Base-by-base conservation (phyloP, 306 rosid genomes). In the Sicyos baderoa region DNA sequence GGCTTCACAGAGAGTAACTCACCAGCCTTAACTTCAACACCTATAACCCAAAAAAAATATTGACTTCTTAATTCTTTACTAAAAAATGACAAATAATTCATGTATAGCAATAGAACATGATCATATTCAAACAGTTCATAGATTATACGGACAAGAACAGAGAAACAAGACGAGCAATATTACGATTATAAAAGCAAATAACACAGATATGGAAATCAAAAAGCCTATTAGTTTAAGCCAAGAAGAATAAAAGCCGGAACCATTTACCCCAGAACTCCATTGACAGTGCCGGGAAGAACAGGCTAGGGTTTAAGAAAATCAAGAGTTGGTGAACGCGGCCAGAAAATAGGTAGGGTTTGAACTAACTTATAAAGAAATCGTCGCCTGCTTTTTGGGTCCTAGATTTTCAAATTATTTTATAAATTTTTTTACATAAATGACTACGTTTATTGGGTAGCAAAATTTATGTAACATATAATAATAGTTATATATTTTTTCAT, bases 11-110 rank as follows among this genome's bases (percentile, higher is more conserved):
- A 81, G 11, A 84, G 68, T 19, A 81, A 56, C 77, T 85, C 86
- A 21, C 99, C 99, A 55, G 86, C 84, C 82, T 86, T 90, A 27
- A 94, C 95, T 82, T 94, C 99, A 64, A 86, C 87, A 77, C 99
- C 99, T 94, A 55, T 12, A 67, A 42, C 0, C 49, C 50, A 32
- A 32, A 74, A 40, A 5, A 4, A 3, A 42, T 7, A 40, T 7
- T 37, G 4, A 35, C 40, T 35, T 35, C 40, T 4, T 2, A 29
- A 4, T 29, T 29, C 4, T 29, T 4, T n/a, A n/a, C n/a, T n/a
- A n/a, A n/a, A n/a, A n/a, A n/a, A n/a, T n/a, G n/a, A n/a, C n/a
- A n/a, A n/a, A n/a, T n/a, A n/a, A n/a, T n/a, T n/a, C n/a, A n/a
- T n/a, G n/a, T n/a, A n/a, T n/a, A n/a, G n/a, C n/a, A n/a, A n/a